Percentiles rank a stretch among this genome's conserved stretches.
Evolutionary conservation across 2,329 filamentous ascomycete species (phyloP).

Genomic region (Thermoascus crustaceus): DNA sequence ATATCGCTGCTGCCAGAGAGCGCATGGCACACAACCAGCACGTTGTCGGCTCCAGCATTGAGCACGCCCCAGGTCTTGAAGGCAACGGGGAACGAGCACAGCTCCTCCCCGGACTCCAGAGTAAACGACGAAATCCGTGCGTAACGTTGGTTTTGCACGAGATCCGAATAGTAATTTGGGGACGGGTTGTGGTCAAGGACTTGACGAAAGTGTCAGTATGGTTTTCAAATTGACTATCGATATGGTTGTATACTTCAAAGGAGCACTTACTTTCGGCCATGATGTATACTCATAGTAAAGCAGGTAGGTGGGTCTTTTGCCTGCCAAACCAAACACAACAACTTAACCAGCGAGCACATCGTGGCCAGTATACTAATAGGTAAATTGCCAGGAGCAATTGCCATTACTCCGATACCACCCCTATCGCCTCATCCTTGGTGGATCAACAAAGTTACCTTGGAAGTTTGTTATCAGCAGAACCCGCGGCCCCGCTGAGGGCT

Average conservation of each 20-base stretch:
- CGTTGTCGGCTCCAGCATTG: constrained; percentile 53
- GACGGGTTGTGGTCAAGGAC: background rate
- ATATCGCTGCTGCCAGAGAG: constrained; percentile 80
- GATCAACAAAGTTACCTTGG: too few relatives aligned
- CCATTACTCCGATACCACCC: too few relatives aligned
- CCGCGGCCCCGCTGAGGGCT: too few relatives aligned
- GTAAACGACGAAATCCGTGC: constrained; percentile 1
- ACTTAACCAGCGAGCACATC: too few relatives aligned
- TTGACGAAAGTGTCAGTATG: background rate
- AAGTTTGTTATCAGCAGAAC: too few relatives aligned
- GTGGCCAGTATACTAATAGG: too few relatives aligned
- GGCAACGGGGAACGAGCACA: constrained; percentile 49
- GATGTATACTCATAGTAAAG: too few relatives aligned
- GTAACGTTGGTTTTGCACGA: background rate
- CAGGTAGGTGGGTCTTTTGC: too few relatives aligned
- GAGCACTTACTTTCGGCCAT: background rate
- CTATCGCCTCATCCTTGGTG: too few relatives aligned
- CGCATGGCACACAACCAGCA: constrained; percentile 73
- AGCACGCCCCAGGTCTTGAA: constrained; percentile 59
- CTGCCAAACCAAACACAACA: too few relatives aligned
- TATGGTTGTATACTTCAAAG: background rate
- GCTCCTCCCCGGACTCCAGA: background rate
- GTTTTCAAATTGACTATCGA: background rate
- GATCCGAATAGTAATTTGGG: background rate
- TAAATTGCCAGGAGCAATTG: background rate